A percentile compares a stretch with the other conserved stretches of the same genome.
Conservation (phyloP, 805 yeast species). For the Martiniozyma abietophila region DNA sequence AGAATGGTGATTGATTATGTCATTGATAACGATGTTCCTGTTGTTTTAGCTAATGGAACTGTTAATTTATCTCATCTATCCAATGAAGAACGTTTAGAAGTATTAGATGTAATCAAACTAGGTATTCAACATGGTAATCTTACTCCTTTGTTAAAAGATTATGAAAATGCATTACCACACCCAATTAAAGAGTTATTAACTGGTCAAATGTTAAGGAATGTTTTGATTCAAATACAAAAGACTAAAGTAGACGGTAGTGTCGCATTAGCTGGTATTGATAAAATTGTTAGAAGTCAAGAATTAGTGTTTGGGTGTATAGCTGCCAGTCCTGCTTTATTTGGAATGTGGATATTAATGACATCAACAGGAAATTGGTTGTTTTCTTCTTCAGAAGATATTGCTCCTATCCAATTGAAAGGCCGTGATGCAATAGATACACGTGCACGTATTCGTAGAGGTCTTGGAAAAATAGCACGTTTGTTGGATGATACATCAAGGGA, state of each 20-base stretch:
- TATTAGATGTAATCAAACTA: constrained; percentile 28
- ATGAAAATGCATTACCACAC: constrained; percentile 62
- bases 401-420: not conserved
- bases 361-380: constrained; percentile 16
- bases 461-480: constrained; percentile 17
- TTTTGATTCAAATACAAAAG: constrained; percentile 89
- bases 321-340: constrained; percentile 66
- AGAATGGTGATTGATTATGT: constrained; percentile 80
- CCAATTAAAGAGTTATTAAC: constrained; percentile 56
- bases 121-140: constrained; percentile 67
- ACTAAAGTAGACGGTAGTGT: constrained; percentile 91
- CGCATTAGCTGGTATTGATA: constrained; percentile 86
- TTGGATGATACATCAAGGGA: constrained; percentile 13
- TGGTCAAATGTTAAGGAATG: constrained; percentile 68
- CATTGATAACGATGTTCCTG: constrained; percentile 24
- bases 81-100: constrained; percentile 5
- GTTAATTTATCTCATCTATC: not conserved
- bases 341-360: constrained; percentile 38
- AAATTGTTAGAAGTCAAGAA: constrained; percentile 81
- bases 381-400: constrained; percentile 6
- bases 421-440: constrained; percentile 1
- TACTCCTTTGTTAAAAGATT: constrained; percentile 68
- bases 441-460: constrained; percentile 4
- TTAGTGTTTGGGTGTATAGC: constrained; percentile 91
- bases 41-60: constrained; percentile 4